A percentile compares a stretch with the other conserved stretches of the same genome.
These are phyloP conservation scores for Byssochlamys sp. DNA, from an alignment of 2,329 filamentous ascomycete species.

Conservation along the genomic window DNA sequence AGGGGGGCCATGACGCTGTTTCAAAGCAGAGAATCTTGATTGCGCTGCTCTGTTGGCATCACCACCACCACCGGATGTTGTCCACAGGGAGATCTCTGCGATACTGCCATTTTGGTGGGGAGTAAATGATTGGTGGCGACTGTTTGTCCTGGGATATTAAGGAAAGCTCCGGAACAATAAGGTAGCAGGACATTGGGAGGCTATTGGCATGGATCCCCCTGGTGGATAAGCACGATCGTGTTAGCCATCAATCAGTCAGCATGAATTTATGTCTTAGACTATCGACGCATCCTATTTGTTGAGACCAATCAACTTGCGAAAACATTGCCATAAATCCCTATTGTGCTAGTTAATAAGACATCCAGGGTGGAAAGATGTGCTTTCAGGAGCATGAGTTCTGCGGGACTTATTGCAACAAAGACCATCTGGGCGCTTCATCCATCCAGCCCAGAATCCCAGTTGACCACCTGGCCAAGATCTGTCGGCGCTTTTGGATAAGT, in stretches of 20 bases:
- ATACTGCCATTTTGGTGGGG: background rate
- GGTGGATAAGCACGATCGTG: background rate
- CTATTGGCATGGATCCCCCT: background rate
- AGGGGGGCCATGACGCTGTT: background rate
- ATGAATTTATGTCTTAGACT: background rate
- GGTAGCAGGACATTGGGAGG: background rate
- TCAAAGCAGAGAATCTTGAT: background rate
- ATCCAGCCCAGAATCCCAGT: background rate
- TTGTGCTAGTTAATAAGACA: background rate
- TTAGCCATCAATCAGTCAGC: background rate
- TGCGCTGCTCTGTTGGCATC: background rate
- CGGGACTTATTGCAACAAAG: background rate
- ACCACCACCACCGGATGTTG: background rate
- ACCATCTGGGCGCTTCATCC: background rate
- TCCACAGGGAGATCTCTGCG: background rate
- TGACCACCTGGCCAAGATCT: background rate
- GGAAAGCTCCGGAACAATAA: background rate
- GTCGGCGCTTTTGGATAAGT: background rate
- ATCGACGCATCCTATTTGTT: background rate
- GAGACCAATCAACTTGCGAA: background rate
- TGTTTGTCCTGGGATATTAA: background rate
- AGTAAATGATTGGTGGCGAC: background rate
- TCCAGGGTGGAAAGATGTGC: background rate
- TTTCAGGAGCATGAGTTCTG: background rate
- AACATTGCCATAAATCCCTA: background rate